phyloP scores from a whole-genome alignment of 176 grass and related monocot species.

The Bromus sterilis region DNA sequence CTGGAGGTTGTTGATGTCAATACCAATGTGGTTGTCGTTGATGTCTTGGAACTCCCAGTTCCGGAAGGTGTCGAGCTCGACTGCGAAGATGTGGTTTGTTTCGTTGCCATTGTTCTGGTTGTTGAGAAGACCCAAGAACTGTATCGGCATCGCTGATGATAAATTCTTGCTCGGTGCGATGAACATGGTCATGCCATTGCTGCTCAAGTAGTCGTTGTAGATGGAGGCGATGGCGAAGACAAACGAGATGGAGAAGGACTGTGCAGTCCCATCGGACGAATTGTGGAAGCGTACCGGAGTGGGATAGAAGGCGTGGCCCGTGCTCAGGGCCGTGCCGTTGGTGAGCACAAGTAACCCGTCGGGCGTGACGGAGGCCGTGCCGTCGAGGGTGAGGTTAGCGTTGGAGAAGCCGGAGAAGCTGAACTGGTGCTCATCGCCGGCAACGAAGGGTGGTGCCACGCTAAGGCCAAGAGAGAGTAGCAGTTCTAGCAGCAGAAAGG shows the following conservation, averaged over 20 bases:
- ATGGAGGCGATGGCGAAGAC: neutral
- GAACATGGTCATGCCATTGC: constrained; percentile 15
- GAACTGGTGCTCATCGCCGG: neutral
- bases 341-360: constrained; percentile 8
- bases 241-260: constrained; percentile 23
- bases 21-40: neutral
- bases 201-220: neutral
- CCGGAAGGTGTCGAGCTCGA: neutral
- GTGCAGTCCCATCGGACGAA: neutral
- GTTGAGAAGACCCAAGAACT: constrained; percentile 19
- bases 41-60: neutral
- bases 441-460: neutral
- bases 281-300: neutral
- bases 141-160: neutral
- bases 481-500: neutral
- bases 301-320: constrained; percentile 18
- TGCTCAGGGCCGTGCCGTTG: neutral
- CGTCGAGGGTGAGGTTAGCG: constrained; percentile 16
- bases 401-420: constrained; percentile 29
- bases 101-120: neutral
- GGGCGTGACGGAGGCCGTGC: neutral
- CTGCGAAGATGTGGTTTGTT: constrained; percentile 11
- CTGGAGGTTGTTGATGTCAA: constrained; percentile 7
- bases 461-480: neutral
- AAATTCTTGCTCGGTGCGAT: neutral